Conservation (phyloP, 2,329 filamentous ascomycete genomes). For the Fusarium sterilihyphosum region DNA sequence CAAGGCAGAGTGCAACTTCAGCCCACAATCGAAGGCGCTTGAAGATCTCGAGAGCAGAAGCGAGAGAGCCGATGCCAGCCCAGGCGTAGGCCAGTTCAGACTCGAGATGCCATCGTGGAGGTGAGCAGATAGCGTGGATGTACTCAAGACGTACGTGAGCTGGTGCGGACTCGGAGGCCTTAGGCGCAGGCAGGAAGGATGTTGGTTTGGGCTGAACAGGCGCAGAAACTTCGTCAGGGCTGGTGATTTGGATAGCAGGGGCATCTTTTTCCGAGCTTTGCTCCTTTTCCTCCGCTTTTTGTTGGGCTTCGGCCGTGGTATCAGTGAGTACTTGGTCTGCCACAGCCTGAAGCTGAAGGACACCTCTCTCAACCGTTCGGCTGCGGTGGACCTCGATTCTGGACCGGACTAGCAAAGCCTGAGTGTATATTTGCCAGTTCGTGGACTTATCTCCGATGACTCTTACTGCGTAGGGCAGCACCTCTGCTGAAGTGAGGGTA, state of each 20-base stretch:
- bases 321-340: conserved; percentile 96
- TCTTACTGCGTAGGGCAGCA: conserved; percentile 87
- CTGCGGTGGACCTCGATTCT: conserved; percentile 89
- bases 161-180: conserved; percentile 80
- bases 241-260: conserved; percentile 58
- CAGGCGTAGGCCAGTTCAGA: conserved; percentile 93
- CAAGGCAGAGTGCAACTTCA: conserved; percentile 91
- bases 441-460: conserved; percentile 89
- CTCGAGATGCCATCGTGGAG: conserved; percentile 92
- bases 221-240: conserved; percentile 46
- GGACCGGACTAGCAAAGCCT: conserved; percentile 88
- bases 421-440: conserved; percentile 98
- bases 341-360: conserved; percentile 92
- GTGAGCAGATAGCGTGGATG: conserved; percentile 83
- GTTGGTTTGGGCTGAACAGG: conserved; percentile 61
- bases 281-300: conserved; percentile 42
- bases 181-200: conserved; percentile 83
- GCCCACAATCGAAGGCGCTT: conserved; percentile 93
- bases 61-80: conserved; percentile 86
- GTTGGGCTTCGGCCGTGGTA: conserved; percentile 59
- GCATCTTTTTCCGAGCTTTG: conserved; percentile 47
- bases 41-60: conserved; percentile 95
- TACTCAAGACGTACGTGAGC: conserved; percentile 81
- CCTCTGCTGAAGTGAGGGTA: conserved; percentile 90
- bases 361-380: conserved; percentile 86